Base-by-base conservation (phyloP, 2,329 filamentous ascomycete genomes). In the Diaporthe amygdali region DNA sequence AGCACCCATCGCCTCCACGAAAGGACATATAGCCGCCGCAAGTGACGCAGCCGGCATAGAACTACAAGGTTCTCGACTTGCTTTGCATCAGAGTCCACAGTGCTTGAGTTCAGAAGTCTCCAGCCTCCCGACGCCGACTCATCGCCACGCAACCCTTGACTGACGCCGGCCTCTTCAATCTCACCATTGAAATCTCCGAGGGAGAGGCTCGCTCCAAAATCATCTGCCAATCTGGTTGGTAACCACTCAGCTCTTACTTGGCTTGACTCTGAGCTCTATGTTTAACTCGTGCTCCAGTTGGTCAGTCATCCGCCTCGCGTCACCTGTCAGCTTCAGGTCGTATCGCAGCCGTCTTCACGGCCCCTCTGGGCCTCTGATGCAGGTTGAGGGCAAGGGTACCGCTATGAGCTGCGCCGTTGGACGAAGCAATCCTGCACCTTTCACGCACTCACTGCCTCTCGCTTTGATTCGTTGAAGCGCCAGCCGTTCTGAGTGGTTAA, bases 321-420 rank as follows among this genome's bases (percentile, higher is more conserved):
- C 25, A 41, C 64, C 69, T 69, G 68, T 72, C 71, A 72, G 71
- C 68, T 66, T 72, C 55, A 70, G 64, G 70, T 71, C 56, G 46
- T 30, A 64, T 39, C 68, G 44, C 56, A 68, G 49, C 51, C 39
- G 37, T 69, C 66, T 41, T 49, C 22, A 49, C 63, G 41, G 69
- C 47, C 44, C 69, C 49, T 55, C 30, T 46, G 54, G 55, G n/a
- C 44, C 44, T 49, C 44, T 49, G 56, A 39, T 66, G 51, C 59
- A 27, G 46, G 30, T 63, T 22, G 30, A 61, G 64, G 67, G 52
- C 41, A 56, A 56, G 55, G 66, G 14, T 59, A 64, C 55, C 32
- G 52, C 25, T 55, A 56, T 56, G 49, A 68, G 66, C 52, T 59
- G 52, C 25, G 55, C 56, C 66, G 47, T 46, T 68, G 39, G 66